phyloP scores from a whole-genome alignment of 306 rosid genomes.

The Abrus precatorius region DNA sequence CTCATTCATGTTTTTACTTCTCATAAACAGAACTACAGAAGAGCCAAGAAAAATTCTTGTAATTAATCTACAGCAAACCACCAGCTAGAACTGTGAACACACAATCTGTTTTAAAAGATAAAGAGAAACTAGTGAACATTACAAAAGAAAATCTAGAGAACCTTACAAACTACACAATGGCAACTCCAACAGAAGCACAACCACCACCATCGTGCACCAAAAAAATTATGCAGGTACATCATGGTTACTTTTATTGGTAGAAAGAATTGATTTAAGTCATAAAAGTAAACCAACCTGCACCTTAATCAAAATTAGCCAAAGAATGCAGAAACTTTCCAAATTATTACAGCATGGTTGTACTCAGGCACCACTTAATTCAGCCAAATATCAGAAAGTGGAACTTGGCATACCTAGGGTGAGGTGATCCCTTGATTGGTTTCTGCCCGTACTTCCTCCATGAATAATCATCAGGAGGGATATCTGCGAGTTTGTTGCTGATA shows the following conservation, averaged over 20 bases:
- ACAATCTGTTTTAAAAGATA: constrained; percentile 7
- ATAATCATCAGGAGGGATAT: constrained; percentile 92
- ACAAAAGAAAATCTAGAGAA: constrained; percentile 1
- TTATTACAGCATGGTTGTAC: background rate
- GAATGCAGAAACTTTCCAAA: constrained; percentile 1
- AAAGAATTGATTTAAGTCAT: background rate
- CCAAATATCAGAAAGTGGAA: constrained; percentile 15
- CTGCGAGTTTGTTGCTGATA: constrained; percentile 89
- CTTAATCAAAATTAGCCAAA: background rate
- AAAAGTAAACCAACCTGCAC: constrained; percentile 10
- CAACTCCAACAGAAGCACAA: background rate
- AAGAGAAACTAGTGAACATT: constrained; percentile 13
- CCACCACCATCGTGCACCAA: background rate
- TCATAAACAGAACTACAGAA: constrained; percentile 20
- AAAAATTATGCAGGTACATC: background rate
- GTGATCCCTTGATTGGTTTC: constrained; percentile 98
- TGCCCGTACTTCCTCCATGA: constrained; percentile 97
- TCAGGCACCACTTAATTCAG: background rate
- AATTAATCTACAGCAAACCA: constrained; percentile 1
- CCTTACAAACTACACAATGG: constrained; percentile 1
- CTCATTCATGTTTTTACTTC: background rate
- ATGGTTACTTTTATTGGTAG: background rate
- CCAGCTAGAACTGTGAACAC: background rate
- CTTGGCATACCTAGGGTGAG: constrained; percentile 80
- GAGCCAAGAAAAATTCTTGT: background rate